These are phyloP conservation scores for Davidsoniella neocaledoniae DNA, from an alignment of 2,329 filamentous ascomycete genomes.

Conservation along the genomic window DNA sequence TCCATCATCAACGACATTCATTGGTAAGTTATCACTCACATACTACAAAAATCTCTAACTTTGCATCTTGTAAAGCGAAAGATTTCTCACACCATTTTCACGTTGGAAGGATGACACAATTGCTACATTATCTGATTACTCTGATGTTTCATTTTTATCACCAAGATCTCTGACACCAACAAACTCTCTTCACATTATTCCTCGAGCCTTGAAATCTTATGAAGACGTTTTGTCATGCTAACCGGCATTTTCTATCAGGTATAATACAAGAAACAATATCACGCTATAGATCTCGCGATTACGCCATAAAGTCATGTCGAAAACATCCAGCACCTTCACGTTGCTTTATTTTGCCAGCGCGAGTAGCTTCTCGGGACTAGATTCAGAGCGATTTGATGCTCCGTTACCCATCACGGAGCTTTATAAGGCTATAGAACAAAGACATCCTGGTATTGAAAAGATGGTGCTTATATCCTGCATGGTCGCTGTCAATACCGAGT, in stretches of 20 bases:
- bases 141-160: slow-evolving; percentile 45
- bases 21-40: slow-evolving; percentile 20
- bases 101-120: slow-evolving; percentile 35
- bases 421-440: slow-evolving; percentile 49
- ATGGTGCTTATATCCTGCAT: slow-evolving; percentile 57
- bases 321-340: slow-evolving; percentile 33
- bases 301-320: no score
- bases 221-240: neutral
- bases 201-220: neutral
- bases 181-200: neutral
- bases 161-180: slow-evolving; percentile 53
- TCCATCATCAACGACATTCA: slow-evolving; percentile 1
- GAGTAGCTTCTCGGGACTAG: slow-evolving; percentile 51
- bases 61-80: no score
- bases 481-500: slow-evolving; percentile 65
- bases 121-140: slow-evolving; percentile 40
- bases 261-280: neutral
- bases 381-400: slow-evolving; percentile 47
- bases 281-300: neutral
- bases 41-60: neutral
- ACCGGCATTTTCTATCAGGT: neutral
- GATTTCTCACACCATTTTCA: no score
- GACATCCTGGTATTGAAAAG: slow-evolving; percentile 50
- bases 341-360: slow-evolving; percentile 72
- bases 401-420: slow-evolving; percentile 46